Evolutionary conservation across 108 stramenopile genomes (phyloP), one percentile per base, ranked within the genome.

Genomic region (Bacterosira constricta): DNA sequence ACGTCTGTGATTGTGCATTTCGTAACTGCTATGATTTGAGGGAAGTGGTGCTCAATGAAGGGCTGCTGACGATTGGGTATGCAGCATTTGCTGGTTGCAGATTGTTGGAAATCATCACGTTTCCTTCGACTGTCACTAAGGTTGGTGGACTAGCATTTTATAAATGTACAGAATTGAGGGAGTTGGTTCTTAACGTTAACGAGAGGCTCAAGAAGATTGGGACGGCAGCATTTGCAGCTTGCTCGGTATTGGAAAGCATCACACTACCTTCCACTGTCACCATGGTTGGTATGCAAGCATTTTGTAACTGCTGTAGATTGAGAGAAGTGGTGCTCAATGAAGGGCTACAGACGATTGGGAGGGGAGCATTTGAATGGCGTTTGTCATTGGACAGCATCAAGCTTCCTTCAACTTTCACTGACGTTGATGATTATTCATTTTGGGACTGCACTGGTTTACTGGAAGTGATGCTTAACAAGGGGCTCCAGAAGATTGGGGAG

Each of bases 401-500:
- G 25, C 2, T 62, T 26, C 60, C 60, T n/a, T 39, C 60, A 1
- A 17, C 60, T 4, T 21, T 62, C 44, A 62, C 2, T 12, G 38
- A 15, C 26, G 32, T 62, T 39, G 35, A 30, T 2, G 36, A 62
- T 1, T 2, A 1, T 2, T 21, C 60, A 38, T 62, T 62, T 39
- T 2, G 1, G 2, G 3, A 3, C 32, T 62, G 60, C 60, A 1
- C 2, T 2, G 4, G 42, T 12, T 44, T 44, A 17, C 13, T 5
- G 2, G 17, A 6, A n/a, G 42, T 44, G 4, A 6, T 17, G 6
- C 53, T 54, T 54, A 12, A 62, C 23, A 6, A 62, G 2, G 60
- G 60, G 38, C 60, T 62, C 27, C 17, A 62, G 44, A 39, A 4
- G 60, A 62, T 62, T 7, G 60, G 35, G 44, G 35, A 62, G 60